Conservation (phyloP, 2,329 filamentous ascomycete species). For the Alternaria sp. region DNA sequence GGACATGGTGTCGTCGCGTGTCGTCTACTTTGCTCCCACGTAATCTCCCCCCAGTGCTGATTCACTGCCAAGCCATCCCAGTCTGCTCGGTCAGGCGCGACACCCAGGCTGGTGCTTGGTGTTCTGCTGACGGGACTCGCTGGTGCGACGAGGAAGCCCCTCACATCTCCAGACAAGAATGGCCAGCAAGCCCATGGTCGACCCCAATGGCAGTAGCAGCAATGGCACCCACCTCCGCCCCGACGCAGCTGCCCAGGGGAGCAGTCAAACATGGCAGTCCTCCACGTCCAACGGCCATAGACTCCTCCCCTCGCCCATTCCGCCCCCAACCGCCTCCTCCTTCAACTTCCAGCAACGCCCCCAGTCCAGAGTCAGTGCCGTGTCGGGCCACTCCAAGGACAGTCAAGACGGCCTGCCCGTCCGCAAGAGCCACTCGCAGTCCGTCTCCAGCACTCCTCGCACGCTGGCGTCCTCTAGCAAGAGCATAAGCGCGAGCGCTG, state of each 20-base stretch:
- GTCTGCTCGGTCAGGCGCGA: slow-evolving; percentile 24
- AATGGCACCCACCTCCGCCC: slow-evolving; percentile 31
- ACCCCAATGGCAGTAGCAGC: slow-evolving; percentile 22
- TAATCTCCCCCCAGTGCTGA: slow-evolving; percentile 31
- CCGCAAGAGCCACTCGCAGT: slow-evolving; percentile 47
- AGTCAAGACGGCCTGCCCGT: slow-evolving; percentile 37
- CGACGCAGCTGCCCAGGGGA: slow-evolving; percentile 22
- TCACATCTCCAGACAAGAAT: slow-evolving; percentile 34
- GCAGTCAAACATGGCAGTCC: neutral
- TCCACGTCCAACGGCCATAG: slow-evolving; percentile 20
- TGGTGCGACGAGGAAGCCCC: slow-evolving; percentile 34
- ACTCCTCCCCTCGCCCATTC: slow-evolving; percentile 46
- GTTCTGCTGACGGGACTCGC: slow-evolving; percentile 15
- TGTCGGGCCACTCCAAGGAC: slow-evolving; percentile 38
- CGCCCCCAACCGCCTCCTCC: slow-evolving; percentile 45
- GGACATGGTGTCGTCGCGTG: slow-evolving; percentile 38
- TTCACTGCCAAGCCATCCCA: slow-evolving; percentile 30
- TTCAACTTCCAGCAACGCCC: slow-evolving; percentile 42
- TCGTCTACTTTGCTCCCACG: slow-evolving; percentile 39
- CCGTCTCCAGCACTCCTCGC: slow-evolving; percentile 48
- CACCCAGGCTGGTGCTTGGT: slow-evolving; percentile 22
- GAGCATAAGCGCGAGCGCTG: slow-evolving; percentile 38
- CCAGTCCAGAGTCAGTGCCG: slow-evolving; percentile 42
- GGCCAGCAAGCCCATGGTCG: slow-evolving; percentile 43
- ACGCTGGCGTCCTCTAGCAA: slow-evolving; percentile 49